Evolutionary conservation across 768 basidiomycete species (phyloP), one percentile per base, ranked within the genome.

Genomic region (Phanerodontia chrysosporium): DNA sequence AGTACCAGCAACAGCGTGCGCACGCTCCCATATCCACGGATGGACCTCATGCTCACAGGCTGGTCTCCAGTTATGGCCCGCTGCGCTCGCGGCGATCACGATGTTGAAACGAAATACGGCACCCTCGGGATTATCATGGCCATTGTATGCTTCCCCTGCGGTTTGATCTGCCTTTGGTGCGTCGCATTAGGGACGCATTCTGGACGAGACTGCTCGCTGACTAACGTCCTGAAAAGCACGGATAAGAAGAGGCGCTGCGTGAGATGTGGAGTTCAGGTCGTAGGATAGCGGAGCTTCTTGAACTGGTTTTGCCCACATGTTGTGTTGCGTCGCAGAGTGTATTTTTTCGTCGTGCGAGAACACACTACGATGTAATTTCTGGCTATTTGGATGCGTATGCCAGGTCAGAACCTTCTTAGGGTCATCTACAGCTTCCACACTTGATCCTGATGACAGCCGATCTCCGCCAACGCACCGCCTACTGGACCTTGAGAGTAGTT

Each of bases 401-500:
- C n/a, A n/a, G n/a, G n/a, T n/a, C n/a, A n/a, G n/a, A n/a, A n/a
- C n/a, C n/a, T n/a, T n/a, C n/a, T n/a, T n/a, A n/a, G n/a, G n/a
- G n/a, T n/a, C n/a, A n/a, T 42, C 27, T 67, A 90, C 39, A 91
- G 68, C 70, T 91, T 92, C 75, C 83, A 82, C 22, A 92, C 89
- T 67, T 92, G 81, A 22, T 75, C 76, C 29, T 82, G 77, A 35
- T 75, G 74, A 67, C 79, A 83, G 3, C 90, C 89, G 66, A 92
- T 66, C 62, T 83, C 80, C 27, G 79, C 81, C 45, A 93, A 70
- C 18, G 84, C 73, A 7, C 91, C 91, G 18, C 83, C 85, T 10
- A 91, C 78, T 10, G 75, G 67, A 4, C 90, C 90, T 70, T 92
- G 90, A 14, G 89, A 89, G 66, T 82, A 80, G 69, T 90, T 89